Evolutionary conservation across 2,329 filamentous ascomycete species (phyloP).

Genomic region (Pestalotiopsis sp.): DNA sequence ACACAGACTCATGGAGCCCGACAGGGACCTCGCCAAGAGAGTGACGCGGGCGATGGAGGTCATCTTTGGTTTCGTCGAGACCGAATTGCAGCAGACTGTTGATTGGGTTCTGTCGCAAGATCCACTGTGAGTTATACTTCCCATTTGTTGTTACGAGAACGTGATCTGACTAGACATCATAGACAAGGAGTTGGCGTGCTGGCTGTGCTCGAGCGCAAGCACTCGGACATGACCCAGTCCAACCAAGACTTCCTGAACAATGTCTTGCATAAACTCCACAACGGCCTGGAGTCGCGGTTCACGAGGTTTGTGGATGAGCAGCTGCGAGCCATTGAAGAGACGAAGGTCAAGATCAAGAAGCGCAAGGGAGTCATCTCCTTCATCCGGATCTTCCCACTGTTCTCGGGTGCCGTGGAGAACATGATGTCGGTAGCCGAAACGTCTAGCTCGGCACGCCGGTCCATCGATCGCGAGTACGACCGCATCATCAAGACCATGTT

Average conservation of each 20-base stretch:
- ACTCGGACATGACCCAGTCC: conserved; percentile 79
- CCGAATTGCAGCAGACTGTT: conserved; percentile 76
- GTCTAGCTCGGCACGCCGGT: conserved; percentile 68
- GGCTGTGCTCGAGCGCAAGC: conserved; percentile 76
- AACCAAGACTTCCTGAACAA: conserved; percentile 91
- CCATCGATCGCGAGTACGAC: conserved; percentile 84
- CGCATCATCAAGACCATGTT: conserved; percentile 95
- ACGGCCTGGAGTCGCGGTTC: conserved; percentile 74
- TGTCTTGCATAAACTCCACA: conserved; percentile 78
- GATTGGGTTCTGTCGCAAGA: conserved; percentile 83
- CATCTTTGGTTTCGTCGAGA: conserved; percentile 80
- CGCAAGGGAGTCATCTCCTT: conserved; percentile 95
- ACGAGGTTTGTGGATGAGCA: conserved; percentile 92
- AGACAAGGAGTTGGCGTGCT: conserved; percentile 90
- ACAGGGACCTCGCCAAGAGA: conserved; percentile 81
- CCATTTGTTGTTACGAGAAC: neutral
- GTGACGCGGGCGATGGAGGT: conserved; percentile 89
- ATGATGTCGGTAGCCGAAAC: conserved; percentile 68
- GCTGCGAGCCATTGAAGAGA: conserved; percentile 93
- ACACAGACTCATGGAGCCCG: conserved; percentile 82
- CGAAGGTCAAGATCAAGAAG: conserved; percentile 99
- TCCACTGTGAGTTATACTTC: conserved; percentile 67
- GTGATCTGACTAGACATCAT: conserved; percentile 24
- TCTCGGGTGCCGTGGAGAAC: conserved; percentile 80
- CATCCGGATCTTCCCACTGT: conserved; percentile 89